Evolutionary conservation across 176 grass and related monocot genomes (phyloP).

Genomic region (Oryza glumipatula): DNA sequence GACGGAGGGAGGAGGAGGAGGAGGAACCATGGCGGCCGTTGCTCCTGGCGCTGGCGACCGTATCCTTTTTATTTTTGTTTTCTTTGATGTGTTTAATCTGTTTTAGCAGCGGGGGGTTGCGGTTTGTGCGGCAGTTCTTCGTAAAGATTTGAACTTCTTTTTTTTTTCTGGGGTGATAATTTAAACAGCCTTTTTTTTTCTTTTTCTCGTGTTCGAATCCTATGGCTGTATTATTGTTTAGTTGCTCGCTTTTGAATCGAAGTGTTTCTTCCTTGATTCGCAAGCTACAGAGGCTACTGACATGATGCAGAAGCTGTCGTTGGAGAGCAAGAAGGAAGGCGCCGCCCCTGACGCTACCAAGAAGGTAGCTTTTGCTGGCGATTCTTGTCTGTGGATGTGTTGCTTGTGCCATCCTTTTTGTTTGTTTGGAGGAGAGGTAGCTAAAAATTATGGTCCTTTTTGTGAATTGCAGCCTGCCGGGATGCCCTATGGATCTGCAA

Average conservation of each 20-base stretch:
- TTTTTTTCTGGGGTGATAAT: background rate
- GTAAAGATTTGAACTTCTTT: background rate
- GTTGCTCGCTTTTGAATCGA: background rate
- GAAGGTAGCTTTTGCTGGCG: conserved; percentile 50
- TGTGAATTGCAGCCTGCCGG: conserved; percentile 49
- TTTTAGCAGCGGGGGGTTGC: background rate
- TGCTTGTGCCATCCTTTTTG: background rate
- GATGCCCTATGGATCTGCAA: conserved; percentile 56
- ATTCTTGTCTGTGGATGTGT: background rate
- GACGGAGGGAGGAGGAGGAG: background rate
- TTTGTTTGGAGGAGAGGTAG: background rate
- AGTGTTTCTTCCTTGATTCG: conserved; percentile 52
- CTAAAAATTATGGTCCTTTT: conserved; percentile 1
- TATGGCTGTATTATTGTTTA: background rate
- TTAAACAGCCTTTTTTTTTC: background rate
- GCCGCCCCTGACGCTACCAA: conserved; percentile 52
- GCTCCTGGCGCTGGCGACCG: conserved; percentile 56
- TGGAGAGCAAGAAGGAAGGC: conserved; percentile 72
- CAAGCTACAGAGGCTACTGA: conserved; percentile 52
- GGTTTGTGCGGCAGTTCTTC: conserved; percentile 3
- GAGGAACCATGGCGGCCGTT: conserved; percentile 57
- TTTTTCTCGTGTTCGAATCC: background rate
- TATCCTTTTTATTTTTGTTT: conserved; percentile 52
- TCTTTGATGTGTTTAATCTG: conserved; percentile 11
- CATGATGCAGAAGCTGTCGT: conserved; percentile 74